Base-by-base conservation (phyloP, 2,329 filamentous ascomycete genomes). In the Claviceps cyperi region DNA sequence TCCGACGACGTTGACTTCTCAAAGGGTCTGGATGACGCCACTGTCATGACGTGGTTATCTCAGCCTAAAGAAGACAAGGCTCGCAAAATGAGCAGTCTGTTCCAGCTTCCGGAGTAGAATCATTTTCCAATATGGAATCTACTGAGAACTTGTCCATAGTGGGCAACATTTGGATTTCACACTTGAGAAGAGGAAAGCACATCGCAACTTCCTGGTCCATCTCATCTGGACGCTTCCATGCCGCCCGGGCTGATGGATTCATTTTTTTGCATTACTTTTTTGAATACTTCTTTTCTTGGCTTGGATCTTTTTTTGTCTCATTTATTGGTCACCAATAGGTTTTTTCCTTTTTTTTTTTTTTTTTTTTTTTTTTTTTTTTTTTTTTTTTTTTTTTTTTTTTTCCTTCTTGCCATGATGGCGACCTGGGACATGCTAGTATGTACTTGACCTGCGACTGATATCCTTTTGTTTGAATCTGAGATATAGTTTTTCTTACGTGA, bases 1-100 rank as follows among this genome's bases (percentile, higher is more conserved):
- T 62, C 68, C 48, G 61, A 68, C 50, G 51, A 59, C 53, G 65
- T 66, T 37, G 64, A 69, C 54, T 75, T 75, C 56, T 49, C 60
- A 41, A 57, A 64, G 37, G 64, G 62, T 43, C 57, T 76, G 14
- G 64, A 64, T 47, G 59, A 66, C 5, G 60, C 60, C 28, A 64
- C 67, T 48, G 66, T 74, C 28, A 58, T 62, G 51, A 45, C 49
- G 17, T 69, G 66, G 66, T 43, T 68, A 1, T 49, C 50, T 17
- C 52, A 55, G n/a, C 52, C 56, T 28, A 47, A 50, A 7, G 49
- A 51, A 5, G 44, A 47, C 4, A 7, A 9, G 15, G 28, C 22
- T 5, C 35, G 38, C 37, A 48, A 57, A 39, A 47, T 55, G 13
- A 59, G 54, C 51, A 61, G 58, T 49, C 32, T 60, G 22, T 62